These are phyloP conservation scores for Naganishia onofrii DNA, from an alignment of 768 basidiomycete species.

Conservation along the genomic window DNA sequence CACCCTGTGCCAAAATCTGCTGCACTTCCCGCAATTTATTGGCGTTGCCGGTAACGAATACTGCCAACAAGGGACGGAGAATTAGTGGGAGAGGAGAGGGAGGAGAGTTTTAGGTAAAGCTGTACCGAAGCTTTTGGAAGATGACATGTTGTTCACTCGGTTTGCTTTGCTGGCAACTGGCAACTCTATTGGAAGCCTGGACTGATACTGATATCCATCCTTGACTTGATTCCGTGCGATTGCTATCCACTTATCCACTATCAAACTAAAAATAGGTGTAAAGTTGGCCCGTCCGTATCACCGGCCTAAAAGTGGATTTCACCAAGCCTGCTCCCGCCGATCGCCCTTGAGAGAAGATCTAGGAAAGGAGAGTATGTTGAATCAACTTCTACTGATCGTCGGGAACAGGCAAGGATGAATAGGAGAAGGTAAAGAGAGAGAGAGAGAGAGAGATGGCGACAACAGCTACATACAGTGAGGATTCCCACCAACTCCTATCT, in stretches of 20 bases:
- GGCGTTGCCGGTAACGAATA: conserved; percentile 90
- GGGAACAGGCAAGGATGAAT: neutral
- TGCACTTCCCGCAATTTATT: conserved; percentile 89
- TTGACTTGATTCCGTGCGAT: too few species aligned
- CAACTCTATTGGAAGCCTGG: too few species aligned
- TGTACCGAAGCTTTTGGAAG: conserved; percentile 3
- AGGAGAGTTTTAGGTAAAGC: neutral
- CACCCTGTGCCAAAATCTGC: conserved; percentile 68
- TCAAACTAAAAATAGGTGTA: too few species aligned
- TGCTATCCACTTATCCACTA: too few species aligned
- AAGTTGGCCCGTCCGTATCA: too few species aligned
- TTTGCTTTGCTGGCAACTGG: too few species aligned
- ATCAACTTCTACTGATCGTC: neutral
- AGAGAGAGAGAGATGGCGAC: conserved; percentile 16
- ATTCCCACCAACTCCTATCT: too few species aligned
- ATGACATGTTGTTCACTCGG: neutral
- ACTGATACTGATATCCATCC: too few species aligned
- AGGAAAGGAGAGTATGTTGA: neutral
- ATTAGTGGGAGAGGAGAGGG: neutral
- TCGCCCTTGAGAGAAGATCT: neutral
- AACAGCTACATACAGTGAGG: conserved; percentile 13
- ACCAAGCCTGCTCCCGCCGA: too few species aligned
- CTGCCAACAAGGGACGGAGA: too few species aligned
- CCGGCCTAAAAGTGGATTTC: too few species aligned
- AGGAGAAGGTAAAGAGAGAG: neutral